Evolutionary conservation across 371 early-diverging fungal genomes (phyloP).

Genomic region (Mucor sp.): DNA sequence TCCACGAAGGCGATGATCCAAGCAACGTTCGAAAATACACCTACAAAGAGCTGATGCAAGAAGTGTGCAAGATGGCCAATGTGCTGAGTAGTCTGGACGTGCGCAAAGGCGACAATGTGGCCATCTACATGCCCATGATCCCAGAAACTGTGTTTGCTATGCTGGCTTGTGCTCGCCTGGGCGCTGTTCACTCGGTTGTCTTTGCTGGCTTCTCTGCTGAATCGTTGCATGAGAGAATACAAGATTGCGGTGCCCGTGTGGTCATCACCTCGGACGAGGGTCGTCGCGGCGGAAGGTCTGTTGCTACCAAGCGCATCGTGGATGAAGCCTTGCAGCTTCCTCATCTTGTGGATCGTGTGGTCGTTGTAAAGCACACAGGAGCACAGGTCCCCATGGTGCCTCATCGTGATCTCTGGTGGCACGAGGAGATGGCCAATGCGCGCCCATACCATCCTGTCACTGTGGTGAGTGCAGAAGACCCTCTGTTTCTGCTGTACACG

Average conservation of each 20-base stretch:
- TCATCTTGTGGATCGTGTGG: slow-evolving; percentile 41
- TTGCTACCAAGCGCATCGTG: slow-evolving; percentile 85
- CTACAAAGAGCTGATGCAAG: slow-evolving; percentile 75
- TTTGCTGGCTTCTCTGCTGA: slow-evolving; percentile 92
- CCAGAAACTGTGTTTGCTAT: slow-evolving; percentile 90
- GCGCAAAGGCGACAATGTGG: slow-evolving; percentile 86
- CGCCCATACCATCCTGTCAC: slow-evolving; percentile 78
- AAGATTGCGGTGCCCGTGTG: slow-evolving; percentile 72
- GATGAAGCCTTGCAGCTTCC: slow-evolving; percentile 83
- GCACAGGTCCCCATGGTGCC: slow-evolving; percentile 62
- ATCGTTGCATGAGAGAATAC: slow-evolving; percentile 80
- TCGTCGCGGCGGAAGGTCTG: slow-evolving; percentile 82
- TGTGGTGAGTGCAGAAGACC: slow-evolving; percentile 85
- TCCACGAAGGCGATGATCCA: slow-evolving; percentile 90
- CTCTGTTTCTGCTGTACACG: slow-evolving; percentile 96
- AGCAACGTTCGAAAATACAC: slow-evolving; percentile 69
- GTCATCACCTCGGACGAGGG: slow-evolving; percentile 86
- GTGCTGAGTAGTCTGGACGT: slow-evolving; percentile 78
- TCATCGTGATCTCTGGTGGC: slow-evolving; percentile 85
- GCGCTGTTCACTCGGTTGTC: slow-evolving; percentile 85
- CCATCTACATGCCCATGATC: slow-evolving; percentile 97
- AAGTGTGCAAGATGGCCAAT: slow-evolving; percentile 83
- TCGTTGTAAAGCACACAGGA: slow-evolving; percentile 86
- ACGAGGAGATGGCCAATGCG: slow-evolving; percentile 72
- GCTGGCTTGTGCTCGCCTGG: slow-evolving; percentile 93